Evolutionary conservation across 2,329 filamentous ascomycete genomes (phyloP).

Genomic region (Colletotrichum tabaci): DNA sequence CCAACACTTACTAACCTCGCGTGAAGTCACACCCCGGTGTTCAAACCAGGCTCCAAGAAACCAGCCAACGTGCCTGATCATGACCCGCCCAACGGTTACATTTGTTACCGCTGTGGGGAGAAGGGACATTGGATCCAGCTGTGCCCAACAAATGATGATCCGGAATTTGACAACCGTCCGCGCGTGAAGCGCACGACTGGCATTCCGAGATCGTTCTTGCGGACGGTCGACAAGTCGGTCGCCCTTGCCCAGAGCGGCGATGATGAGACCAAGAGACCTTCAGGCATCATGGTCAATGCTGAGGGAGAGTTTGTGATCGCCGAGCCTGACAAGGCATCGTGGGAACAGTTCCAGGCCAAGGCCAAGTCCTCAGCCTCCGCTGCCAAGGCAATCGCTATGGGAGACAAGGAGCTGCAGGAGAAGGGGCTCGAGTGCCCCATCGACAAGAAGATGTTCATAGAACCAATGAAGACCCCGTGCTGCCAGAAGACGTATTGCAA

Average conservation of each 20-base stretch:
- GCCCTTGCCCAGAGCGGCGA: conserved; percentile 80
- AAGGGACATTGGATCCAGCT: conserved; percentile 99
- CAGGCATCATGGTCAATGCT: conserved; percentile 96
- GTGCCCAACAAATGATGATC: conserved; percentile 98
- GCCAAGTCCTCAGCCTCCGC: conserved; percentile 88
- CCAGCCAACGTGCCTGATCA: conserved; percentile 88
- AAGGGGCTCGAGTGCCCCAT: conserved; percentile 92
- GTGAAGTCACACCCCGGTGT: conserved; percentile 73
- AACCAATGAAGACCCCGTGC: conserved; percentile 99
- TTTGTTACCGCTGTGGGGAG: conserved; percentile 95
- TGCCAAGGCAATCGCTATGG: conserved; percentile 81
- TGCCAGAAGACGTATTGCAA: conserved; percentile 99
- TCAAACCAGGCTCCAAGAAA: conserved; percentile 74
- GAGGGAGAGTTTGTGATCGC: conserved; percentile 98
- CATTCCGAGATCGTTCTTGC: conserved; percentile 94
- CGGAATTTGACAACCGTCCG: conserved; percentile 93
- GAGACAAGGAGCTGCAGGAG: conserved; percentile 89
- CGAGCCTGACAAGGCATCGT: conserved; percentile 93
- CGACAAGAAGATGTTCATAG: conserved; percentile 98
- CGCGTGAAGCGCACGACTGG: conserved; percentile 97
- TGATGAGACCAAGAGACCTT: conserved; percentile 85
- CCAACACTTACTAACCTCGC: conserved; percentile 51
- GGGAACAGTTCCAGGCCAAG: conserved; percentile 98
- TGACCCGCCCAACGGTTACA: conserved; percentile 92
- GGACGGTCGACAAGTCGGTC: conserved; percentile 93